Base-by-base conservation (phyloP, 371 early-diverging fungal genomes). In the Mucor indicus region DNA sequence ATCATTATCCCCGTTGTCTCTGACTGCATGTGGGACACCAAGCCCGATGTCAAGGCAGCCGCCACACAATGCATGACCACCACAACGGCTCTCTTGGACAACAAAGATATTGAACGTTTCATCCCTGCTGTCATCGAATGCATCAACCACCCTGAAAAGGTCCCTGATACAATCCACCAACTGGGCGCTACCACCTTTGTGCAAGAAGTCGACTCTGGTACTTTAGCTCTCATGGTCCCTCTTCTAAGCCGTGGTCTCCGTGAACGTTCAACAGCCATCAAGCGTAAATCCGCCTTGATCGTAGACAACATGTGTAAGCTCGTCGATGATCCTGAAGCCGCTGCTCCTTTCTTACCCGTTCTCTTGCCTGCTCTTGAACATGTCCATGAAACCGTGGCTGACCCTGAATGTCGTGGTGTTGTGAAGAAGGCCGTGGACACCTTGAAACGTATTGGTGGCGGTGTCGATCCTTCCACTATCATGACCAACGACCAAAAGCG, bases 291-390 rank as follows among this genome's bases (percentile, higher is more conserved):
- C 53, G 83, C 89, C 46, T 83, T 91, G 66, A 91, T 91, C 55
- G 86, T 91, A 41, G 87, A 87, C 60, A 91, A 91, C 75, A 81
- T 91, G 82, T 90, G 83, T 67, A 89, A 89, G 74, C 78, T 91
- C 22, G 89, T 90, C 39, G 76, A 83, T 48, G 80, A 87, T 60
- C 90, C 91, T 32, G 77, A 75, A 27, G 84, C 86, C 32, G 90
- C 89, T 39, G 84, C 80, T 24, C 90, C 83, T 57, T 91, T 91
- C 79, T 64, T 91, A 65, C 90, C 90, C 43, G 65, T 81, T 44
- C 65, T 91, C 25, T 61, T 91, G 42, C 91, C 91, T 13, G 87
- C 83, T 48, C 73, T 91, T 31, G 84, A 87, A 48, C 73, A 80
- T 37, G 78, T 87, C 49, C 79, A 85, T 44, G 91, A 91, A 8